Base-by-base conservation (phyloP, 495 filamentous ascomycete genomes). In the Trichoderma orchidacearum region DNA sequence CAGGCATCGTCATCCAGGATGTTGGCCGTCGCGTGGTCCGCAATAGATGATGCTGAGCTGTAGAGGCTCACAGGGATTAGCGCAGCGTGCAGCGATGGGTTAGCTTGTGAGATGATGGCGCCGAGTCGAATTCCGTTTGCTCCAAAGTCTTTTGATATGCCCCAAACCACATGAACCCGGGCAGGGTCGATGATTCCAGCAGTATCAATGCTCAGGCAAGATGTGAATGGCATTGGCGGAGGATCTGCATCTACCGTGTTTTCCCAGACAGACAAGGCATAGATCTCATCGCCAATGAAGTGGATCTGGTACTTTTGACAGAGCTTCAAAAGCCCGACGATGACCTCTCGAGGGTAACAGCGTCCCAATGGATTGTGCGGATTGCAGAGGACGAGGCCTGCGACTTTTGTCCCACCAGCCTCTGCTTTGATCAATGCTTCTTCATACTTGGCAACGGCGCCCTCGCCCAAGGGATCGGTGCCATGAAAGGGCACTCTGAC, bases 311-410 rank as follows among this genome's bases (percentile, higher is more conserved):
- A 55, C 6, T 50, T 41, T 11, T 56, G 54, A 53, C 67, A 69
- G 53, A 69, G 62, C 7, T 30, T 55, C 18, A 60, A 17, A 18
- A 53, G 56, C n/a, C 53, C 34, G 31, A 36, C 3, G 8, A 50
- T 25, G 5, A 23, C 3, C 11, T 45, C 36, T 52, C 58, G 32
- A 28, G 38, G 53, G 45, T 72, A 68, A 53, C 65, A 70, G 56
- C 59, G 51, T 7, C 62, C 62, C 5, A 65, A 51, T 0, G 63
- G 63, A 34, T 65, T 65, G 30, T 65, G 63, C 0, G 63, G 63
- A 56, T 78, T 69, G 55, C 75, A 78, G 12, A 80, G 64, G 54
- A 79, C 66, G 11, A 81, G 51, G 6, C 66, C 77, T 30, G 61
- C 65, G 13, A 77, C 72, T n/a, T 56, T 57, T 25, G 56, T 61